Conservation (phyloP, 108 stramenopile genomes). For the Fistulifera pelliculosa region DNA sequence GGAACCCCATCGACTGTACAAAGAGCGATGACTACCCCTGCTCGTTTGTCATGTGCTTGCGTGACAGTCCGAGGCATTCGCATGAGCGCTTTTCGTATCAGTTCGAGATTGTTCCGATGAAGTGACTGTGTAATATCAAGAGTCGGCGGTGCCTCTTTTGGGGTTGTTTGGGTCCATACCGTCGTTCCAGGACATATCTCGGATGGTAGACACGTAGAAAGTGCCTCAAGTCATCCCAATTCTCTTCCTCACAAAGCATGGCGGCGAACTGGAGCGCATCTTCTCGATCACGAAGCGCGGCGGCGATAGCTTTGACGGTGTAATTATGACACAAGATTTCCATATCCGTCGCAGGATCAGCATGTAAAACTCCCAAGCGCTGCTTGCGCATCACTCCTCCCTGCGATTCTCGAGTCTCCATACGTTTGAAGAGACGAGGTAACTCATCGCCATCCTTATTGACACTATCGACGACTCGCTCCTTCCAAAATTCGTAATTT, state of each 20-base stretch:
- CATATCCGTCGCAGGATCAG: constrained; percentile 90
- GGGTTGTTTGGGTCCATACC: constrained; percentile 24
- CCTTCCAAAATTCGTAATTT: too few species aligned
- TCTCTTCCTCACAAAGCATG: constrained; percentile 51
- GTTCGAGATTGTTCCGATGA: constrained; percentile 48
- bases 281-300: constrained; percentile 89
- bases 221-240: constrained; percentile 46
- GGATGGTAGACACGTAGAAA: constrained; percentile 74
- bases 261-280: constrained; percentile 85
- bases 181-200: constrained; percentile 43
- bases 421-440: constrained; percentile 8
- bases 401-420: constrained; percentile 49
- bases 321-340: constrained; percentile 80
- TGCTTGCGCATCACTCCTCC: constrained; percentile 58
- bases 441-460: background rate
- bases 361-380: constrained; percentile 66
- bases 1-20: constrained; percentile 91
- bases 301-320: constrained; percentile 81
- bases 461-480: background rate
- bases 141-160: constrained; percentile 16
- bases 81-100: constrained; percentile 81
- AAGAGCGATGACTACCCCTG: constrained; percentile 83
- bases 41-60: constrained; percentile 69
- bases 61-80: constrained; percentile 87
- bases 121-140: constrained; percentile 63